Base-by-base conservation (phyloP, 805 yeast species). In the Yarrowia sp. region DNA sequence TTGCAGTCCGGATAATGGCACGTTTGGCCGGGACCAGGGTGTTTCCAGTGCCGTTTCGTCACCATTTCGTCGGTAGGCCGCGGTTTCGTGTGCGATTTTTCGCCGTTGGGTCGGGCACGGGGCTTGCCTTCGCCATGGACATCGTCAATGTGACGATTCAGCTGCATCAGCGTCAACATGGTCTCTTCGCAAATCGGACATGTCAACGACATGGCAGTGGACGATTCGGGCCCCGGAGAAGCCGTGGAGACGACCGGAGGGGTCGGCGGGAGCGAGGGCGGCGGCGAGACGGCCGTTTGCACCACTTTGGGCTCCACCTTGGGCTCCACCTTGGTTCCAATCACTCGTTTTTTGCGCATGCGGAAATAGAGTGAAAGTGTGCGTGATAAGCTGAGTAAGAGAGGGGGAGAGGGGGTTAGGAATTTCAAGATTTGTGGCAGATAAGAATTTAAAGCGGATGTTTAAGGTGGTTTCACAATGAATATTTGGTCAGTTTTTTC, bases 141-240 rank as follows among this genome's bases (percentile, higher is more conserved):
- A 68, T 84, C 88, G 74, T 92, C 97, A 34, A 91, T 76, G 76
- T 91, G 97, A 52, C 81, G 80, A 74, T 90, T 90, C 68, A 91
- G 78, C 69, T 85, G 88, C 24, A 69, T 49, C 44, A 77, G 70
- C 7, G 84, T 81, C 8, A 84, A 76, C 87, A 89, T 86, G 1
- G 76, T 60, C 68, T 86, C 88, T 14, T 79, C 76, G 73, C 97
- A 91, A 1, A 91, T 87, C 1, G 97, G 96, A 73, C 97, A 91
- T 17, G 65, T 39, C 15, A 74, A 61, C 30, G 64, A 58, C 15
- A 38, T 20, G 36, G 63, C 30, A 2, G 60, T 2, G n/a, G 39
- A 7, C 19, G 50, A 17, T 43, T 42, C 50, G 3, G 64, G 46
- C 9, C 46, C 40, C 5, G 50, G 33, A 17, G 50, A 39, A 10